Percentiles rank a stretch among this genome's conserved stretches.
phyloP scores from a whole-genome alignment of 345 rosid species.

The Murraya paniculata region DNA sequence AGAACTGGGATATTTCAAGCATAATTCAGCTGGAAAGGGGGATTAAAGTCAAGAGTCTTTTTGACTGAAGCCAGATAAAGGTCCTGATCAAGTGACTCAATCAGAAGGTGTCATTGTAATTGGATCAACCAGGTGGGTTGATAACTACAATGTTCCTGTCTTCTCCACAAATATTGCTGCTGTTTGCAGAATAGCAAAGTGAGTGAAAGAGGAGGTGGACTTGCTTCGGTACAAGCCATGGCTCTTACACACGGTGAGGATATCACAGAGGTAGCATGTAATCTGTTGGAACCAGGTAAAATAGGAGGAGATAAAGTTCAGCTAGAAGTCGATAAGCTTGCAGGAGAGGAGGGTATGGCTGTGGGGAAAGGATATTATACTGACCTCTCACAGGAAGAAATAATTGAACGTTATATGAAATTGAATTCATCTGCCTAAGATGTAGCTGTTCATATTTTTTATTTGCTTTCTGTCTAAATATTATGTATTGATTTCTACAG shows the following conservation, averaged over 20 bases:
- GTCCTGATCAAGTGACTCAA: slow-evolving; percentile 52
- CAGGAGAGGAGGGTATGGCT: slow-evolving; percentile 48
- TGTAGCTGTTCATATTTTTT: neutral
- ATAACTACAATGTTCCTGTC: slow-evolving; percentile 80
- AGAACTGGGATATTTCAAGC: slow-evolving; percentile 82
- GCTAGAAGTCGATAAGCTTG: slow-evolving; percentile 63
- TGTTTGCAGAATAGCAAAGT: slow-evolving; percentile 60
- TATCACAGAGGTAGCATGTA: slow-evolving; percentile 81
- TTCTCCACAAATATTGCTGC: slow-evolving; percentile 49
- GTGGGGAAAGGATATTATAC: slow-evolving; percentile 85
- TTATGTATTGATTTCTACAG: neutral
- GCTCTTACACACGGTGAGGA: slow-evolving; percentile 66
- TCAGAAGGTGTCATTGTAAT: slow-evolving; percentile 63
- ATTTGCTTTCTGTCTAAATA: neutral
- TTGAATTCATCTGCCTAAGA: slow-evolving; percentile 18
- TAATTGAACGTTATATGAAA: slow-evolving; percentile 48
- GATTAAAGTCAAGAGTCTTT: slow-evolving; percentile 41
- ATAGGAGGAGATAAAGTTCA: slow-evolving; percentile 79
- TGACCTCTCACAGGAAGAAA: slow-evolving; percentile 59
- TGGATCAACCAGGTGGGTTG: slow-evolving; percentile 82
- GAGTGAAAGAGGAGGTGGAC: slow-evolving; percentile 86
- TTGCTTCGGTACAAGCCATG: slow-evolving; percentile 86
- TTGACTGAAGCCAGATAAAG: slow-evolving; percentile 62
- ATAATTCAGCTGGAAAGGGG: slow-evolving; percentile 66
- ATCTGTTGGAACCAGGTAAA: slow-evolving; percentile 69